Evolutionary conservation across 2,329 filamentous ascomycete species (phyloP), one percentile per base, ranked within the genome.

Genomic region (Ophiostoma himal-ulmi): DNA sequence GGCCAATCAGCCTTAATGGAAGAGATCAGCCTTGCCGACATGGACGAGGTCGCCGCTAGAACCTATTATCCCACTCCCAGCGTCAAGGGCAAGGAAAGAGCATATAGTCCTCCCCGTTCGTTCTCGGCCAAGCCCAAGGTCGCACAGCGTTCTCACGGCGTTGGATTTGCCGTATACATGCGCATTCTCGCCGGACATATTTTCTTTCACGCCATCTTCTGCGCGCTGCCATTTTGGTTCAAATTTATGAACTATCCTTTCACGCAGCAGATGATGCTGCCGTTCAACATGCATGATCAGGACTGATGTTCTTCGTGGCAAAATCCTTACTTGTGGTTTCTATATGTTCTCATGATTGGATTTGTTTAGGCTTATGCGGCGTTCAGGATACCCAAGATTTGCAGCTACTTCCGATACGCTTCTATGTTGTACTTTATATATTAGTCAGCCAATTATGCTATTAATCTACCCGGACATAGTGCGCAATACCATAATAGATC

Each of bases 201-300:
- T 4, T 20, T 44, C 22, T 67, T 67, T 39, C 39, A 67, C 39
- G n/a, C 39, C 11, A 7, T 67, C 65, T 67, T 67, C 13, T 30
- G n/a, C n/a, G n/a, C 39, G n/a, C 22, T 67, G 11, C 65, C 65
- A 2, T 67, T 67, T 14, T 41, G 22, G 22, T 34, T 34, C 37
- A 41, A 48, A 39, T 11, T 20, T 10, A 34, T 48, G 37, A 20
- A 48, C 11, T 48, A 48, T 39, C 5, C 65, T 2, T 44, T 22
- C 3, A 48, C 65, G 39, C 14, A 41, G 11, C 65, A 67, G 65
- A 14, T 34, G 17, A 48, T 67, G n/a, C 39, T 44, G 37, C n/a
- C 65, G 14, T 8, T 13, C 39, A 67, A 67, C 65, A 26, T 67
- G 65, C 65, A 67, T 10, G 65, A 67, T 22, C 65, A 67, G 39